Evolutionary conservation across 2,329 filamentous ascomycete genomes (phyloP).

Genomic region (Diplodia corticola): DNA sequence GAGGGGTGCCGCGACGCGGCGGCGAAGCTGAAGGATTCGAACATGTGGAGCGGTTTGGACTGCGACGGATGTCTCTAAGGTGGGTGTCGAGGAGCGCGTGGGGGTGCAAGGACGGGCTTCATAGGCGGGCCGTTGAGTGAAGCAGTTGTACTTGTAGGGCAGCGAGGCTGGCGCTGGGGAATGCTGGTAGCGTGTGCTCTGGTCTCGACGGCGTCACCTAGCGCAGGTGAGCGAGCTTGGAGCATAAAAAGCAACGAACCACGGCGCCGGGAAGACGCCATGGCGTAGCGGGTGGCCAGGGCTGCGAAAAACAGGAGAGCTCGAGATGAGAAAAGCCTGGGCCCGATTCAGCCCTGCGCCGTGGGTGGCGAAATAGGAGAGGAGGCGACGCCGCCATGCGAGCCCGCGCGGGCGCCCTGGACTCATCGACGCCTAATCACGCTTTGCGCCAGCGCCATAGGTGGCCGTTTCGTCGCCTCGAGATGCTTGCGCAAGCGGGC

Average conservation of each 20-base stretch:
- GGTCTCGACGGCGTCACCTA: slow-evolving; percentile 5
- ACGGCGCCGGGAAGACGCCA: slow-evolving; percentile 10
- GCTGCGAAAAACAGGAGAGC: slow-evolving; percentile 20
- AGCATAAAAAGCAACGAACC: slow-evolving; percentile 21
- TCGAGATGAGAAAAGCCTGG: slow-evolving; percentile 16
- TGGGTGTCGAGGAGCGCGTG: slow-evolving; percentile 13
- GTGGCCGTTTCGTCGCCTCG: not conserved
- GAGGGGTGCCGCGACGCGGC: slow-evolving; percentile 32
- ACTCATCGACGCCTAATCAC: not conserved
- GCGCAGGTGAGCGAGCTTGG: slow-evolving; percentile 15
- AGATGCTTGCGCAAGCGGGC: not conserved
- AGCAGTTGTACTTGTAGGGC: slow-evolving; percentile 14
- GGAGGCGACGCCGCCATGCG: not conserved
- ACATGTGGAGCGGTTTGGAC: slow-evolving; percentile 30
- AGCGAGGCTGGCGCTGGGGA: slow-evolving; percentile 21
- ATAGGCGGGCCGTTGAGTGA: slow-evolving; percentile 20
- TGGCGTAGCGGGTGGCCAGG: slow-evolving; percentile 10
- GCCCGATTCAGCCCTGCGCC: slow-evolving; percentile 19
- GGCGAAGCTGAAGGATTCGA: slow-evolving; percentile 43
- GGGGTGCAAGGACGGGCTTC: slow-evolving; percentile 10
- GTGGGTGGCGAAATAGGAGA: slow-evolving; percentile 18
- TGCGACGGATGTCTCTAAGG: not conserved
- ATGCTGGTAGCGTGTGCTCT: slow-evolving; percentile 21
- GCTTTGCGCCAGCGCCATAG: not conserved
- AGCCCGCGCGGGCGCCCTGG: not conserved